Conservation (phyloP, 2,329 filamentous ascomycete genomes). For the Coniochaeta sp. region DNA sequence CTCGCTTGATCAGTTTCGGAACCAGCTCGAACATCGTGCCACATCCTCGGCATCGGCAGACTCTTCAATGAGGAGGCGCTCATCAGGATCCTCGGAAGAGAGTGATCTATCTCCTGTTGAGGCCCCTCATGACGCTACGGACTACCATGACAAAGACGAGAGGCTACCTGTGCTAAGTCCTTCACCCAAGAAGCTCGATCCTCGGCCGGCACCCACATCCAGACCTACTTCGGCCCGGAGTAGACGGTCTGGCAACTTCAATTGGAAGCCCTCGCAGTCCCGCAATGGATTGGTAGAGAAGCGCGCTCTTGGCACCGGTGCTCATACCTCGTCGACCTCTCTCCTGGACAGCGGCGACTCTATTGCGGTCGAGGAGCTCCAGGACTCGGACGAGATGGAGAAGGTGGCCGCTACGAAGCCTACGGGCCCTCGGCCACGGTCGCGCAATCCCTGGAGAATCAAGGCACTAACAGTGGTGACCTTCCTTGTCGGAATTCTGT, state of each 20-base stretch:
- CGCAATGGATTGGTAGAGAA: conserved; percentile 36
- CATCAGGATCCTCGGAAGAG: conserved; percentile 48
- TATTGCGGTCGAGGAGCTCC: conserved; percentile 19
- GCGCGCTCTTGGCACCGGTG: conserved; percentile 22
- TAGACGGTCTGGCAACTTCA: conserved; percentile 43
- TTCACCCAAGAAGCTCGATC: conserved; percentile 15
- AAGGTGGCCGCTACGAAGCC: conserved; percentile 26
- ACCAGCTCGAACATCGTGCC: conserved; percentile 12
- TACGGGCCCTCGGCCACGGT: conserved; percentile 29
- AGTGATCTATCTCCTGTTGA: conserved; percentile 43
- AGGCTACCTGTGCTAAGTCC: conserved; percentile 4
- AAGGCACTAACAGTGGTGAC: conserved; percentile 73
- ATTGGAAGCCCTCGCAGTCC: conserved; percentile 42
- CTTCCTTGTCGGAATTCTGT: conserved; percentile 64
- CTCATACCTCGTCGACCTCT: conserved; percentile 18
- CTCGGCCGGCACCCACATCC: conserved; percentile 11
- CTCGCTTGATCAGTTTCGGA: conserved; percentile 4
- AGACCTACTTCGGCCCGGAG: conserved; percentile 38
- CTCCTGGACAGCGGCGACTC: conserved; percentile 12
- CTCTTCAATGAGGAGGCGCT: conserved; percentile 49
- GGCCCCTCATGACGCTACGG: conserved; percentile 28
- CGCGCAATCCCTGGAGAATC: conserved; percentile 53
- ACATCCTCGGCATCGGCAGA: conserved; percentile 18
- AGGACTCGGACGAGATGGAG: conserved; percentile 23
- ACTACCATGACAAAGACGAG: conserved; percentile 9